A percentile compares a stretch with the other conserved stretches of the same genome.
Evolutionary conservation across 306 rosid species (phyloP).

Genomic region (Trifolium pratense): DNA sequence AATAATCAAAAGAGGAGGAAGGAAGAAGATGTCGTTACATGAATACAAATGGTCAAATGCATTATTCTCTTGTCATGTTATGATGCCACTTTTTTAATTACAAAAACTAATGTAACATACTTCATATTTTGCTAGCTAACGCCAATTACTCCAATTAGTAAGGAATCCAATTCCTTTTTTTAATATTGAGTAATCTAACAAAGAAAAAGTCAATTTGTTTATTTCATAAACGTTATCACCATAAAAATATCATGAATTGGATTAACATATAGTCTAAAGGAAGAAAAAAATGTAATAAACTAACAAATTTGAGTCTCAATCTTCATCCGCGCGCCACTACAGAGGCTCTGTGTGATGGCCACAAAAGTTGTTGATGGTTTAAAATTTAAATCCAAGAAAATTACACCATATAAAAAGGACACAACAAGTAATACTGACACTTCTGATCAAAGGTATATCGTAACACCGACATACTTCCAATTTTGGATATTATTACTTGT

Average conservation of each 20-base stretch:
- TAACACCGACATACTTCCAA: neutral
- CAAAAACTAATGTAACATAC: too few relatives aligned
- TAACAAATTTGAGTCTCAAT: neutral
- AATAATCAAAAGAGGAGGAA: neutral
- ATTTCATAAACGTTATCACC: neutral
- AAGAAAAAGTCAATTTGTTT: neutral
- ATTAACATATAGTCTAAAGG: neutral
- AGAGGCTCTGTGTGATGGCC: too few relatives aligned
- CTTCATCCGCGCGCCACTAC: neutral
- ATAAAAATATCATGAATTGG: conserved; percentile 1
- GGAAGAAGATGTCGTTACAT: neutral
- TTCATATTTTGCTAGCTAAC: too few relatives aligned
- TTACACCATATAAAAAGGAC: neutral
- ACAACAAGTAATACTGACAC: too few relatives aligned
- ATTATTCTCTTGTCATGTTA: conserved; percentile 3
- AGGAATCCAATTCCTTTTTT: neutral
- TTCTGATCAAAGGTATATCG: neutral
- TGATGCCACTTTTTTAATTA: neutral
- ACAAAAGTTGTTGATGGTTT: neutral
- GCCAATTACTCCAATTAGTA: neutral
- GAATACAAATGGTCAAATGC: conserved; percentile 13
- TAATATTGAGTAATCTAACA: neutral
- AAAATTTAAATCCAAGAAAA: neutral
- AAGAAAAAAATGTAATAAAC: neutral
- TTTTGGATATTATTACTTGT: too few relatives aligned